Evolutionary conservation across 2,329 filamentous ascomycete genomes (phyloP).

Genomic region (Fusarium kyushuense): DNA sequence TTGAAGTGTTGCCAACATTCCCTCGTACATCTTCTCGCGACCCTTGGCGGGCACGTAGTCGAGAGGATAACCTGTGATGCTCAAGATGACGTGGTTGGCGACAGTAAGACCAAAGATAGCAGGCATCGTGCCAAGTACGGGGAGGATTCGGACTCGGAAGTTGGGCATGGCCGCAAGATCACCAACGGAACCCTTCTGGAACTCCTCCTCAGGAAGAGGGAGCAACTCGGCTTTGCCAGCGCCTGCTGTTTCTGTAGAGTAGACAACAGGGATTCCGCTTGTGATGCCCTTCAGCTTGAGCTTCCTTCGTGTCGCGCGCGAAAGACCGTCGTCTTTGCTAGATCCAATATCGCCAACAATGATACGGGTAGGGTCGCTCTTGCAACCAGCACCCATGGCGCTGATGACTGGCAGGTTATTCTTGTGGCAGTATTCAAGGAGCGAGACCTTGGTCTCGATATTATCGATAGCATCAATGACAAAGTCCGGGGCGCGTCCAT

Average conservation of each 20-base stretch:
- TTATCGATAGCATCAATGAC: conserved; percentile 99
- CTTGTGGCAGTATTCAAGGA: conserved; percentile 88
- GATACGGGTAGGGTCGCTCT: conserved; percentile 85
- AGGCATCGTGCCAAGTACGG: conserved; percentile 96
- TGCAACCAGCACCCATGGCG: conserved; percentile 96
- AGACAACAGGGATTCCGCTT: conserved; percentile 90
- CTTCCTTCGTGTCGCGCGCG: conserved; percentile 82
- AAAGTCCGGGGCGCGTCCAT: conserved; percentile 78
- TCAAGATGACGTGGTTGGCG: conserved; percentile 92
- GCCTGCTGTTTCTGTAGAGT: conserved; percentile 88
- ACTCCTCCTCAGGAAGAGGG: conserved; percentile 89
- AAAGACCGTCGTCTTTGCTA: conserved; percentile 89
- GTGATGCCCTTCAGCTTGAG: conserved; percentile 83
- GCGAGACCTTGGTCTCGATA: conserved; percentile 93
- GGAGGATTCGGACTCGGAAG: conserved; percentile 93
- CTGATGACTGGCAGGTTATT: conserved; percentile 86
- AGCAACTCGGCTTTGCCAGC: conserved; percentile 92
- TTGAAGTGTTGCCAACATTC: conserved; percentile 80
- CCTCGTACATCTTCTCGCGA: conserved; percentile 92
- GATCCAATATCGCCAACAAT: conserved; percentile 91
- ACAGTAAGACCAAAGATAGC: conserved; percentile 93
- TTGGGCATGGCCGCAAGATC: conserved; percentile 91
- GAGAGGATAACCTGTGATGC: conserved; percentile 83
- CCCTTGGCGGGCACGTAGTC: conserved; percentile 86
- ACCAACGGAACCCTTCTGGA: conserved; percentile 84